Conservation (phyloP, 2,329 filamentous ascomycete genomes). For the Aschersonia sp. region DNA sequence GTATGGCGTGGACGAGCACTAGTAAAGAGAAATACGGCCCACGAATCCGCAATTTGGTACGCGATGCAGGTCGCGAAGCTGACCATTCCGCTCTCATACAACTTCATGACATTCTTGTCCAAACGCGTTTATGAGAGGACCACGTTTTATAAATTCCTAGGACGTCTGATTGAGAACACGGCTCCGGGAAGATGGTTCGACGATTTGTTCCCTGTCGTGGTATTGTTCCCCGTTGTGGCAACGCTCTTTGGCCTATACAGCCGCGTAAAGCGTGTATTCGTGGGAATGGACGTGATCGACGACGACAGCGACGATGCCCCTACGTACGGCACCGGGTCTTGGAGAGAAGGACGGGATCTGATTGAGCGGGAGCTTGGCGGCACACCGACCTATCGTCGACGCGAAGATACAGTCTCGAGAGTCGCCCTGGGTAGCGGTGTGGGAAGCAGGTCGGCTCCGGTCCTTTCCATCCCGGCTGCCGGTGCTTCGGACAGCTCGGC, state of each 20-base stretch:
- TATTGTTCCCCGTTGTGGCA: conserved; percentile 73
- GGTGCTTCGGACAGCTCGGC: conserved; percentile 10
- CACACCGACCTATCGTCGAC: conserved; percentile 36
- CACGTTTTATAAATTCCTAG: conserved; percentile 78
- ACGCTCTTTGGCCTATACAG: conserved; percentile 86
- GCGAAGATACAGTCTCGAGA: conserved; percentile 26
- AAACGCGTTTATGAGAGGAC: conserved; percentile 59
- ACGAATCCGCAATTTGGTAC: conserved; percentile 93
- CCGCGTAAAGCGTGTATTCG: conserved; percentile 64
- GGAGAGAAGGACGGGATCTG: conserved; percentile 82
- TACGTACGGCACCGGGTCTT: conserved; percentile 64
- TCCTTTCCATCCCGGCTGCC: conserved; percentile 30
- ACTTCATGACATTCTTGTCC: conserved; percentile 85
- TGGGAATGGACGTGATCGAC: conserved; percentile 60
- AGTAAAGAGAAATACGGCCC: conserved; percentile 79
- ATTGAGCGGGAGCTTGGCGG: conserved; percentile 76
- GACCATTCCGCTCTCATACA: conserved; percentile 86
- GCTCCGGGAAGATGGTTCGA: conserved; percentile 74
- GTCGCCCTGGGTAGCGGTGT: conserved; percentile 12
- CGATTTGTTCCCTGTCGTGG: conserved; percentile 74
- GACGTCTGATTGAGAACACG: conserved; percentile 69
- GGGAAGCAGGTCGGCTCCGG: conserved; percentile 24
- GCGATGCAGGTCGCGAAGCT: conserved; percentile 83
- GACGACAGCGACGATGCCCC: conserved; percentile 56
- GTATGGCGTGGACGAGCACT: conserved; percentile 95